Evolutionary conservation across 176 grass and related monocot species (phyloP), one percentile per base, ranked within the genome.

Genomic region (Bonia amplexicaulis): DNA sequence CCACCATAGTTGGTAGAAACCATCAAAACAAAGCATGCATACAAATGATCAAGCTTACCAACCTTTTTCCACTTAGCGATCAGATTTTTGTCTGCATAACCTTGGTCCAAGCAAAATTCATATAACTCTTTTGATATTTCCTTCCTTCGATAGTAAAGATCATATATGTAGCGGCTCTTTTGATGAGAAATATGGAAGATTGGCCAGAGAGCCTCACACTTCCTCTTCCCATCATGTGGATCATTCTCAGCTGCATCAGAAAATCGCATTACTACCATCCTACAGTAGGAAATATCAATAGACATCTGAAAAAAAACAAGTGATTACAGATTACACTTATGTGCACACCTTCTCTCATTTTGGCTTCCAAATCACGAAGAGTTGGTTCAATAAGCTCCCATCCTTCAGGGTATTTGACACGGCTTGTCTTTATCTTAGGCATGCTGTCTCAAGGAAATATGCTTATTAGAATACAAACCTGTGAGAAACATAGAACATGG

Each of bases 51-150:
- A 47, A 39, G 35, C 0, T 67, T 3, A 71, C 83, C 6, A 66
- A 94, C 93, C 85, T 94, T 98, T 90, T 98, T 95, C 96, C 96
- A 95, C 77, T 95, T 95, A 12, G 93, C 96, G 48, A 95, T 98
- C 66, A 98, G 80, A 93, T 92, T 98, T 58, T 51, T 69, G 63
- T 98, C 93, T 15, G 96, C 93, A 76, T 95, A 80, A 74, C 96
- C 96, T 83, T 98, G 91, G 68, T 95, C 93, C 70, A 98, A 80
- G 70, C 96, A 95, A 54, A 98, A 98, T 52, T 95, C 91, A 75
- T 95, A 93, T 10, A 95, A 37, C 44, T 97, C 89, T 63, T 90
- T 95, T 23, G 91, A 93, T 71, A 98, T 95, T 68, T 95, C 93
- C 82, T 98, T 98, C 73, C 93, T 93, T 66, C 84, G 80, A 33